Conservation (phyloP, 2,329 filamentous ascomycete species). For the Xylaria sp. region DNA sequence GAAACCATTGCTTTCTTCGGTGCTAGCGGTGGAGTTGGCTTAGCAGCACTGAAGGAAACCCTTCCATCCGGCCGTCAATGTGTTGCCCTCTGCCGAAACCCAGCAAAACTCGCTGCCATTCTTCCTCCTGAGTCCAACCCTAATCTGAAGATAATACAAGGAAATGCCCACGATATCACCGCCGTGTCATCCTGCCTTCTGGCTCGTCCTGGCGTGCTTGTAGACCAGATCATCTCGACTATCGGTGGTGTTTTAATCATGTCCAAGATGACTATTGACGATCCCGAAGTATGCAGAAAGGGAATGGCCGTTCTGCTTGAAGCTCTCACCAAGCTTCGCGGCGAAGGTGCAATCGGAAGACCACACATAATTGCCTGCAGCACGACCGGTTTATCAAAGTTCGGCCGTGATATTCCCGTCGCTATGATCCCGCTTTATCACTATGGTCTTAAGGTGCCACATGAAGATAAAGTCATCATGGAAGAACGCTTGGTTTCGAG, state of each 20-base stretch:
- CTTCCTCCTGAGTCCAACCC: slow-evolving; percentile 48
- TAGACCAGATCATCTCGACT: slow-evolving; percentile 59
- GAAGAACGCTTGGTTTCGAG: slow-evolving; percentile 51
- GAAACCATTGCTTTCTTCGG: slow-evolving; percentile 64
- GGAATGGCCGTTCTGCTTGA: slow-evolving; percentile 57
- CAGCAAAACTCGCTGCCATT: slow-evolving; percentile 57
- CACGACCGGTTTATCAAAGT: slow-evolving; percentile 56
- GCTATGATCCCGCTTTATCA: slow-evolving; percentile 58
- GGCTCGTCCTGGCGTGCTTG: slow-evolving; percentile 48
- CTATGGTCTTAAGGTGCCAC: slow-evolving; percentile 54
- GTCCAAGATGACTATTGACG: slow-evolving; percentile 50
- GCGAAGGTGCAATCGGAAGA: slow-evolving; percentile 41
- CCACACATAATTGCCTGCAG: slow-evolving; percentile 55
- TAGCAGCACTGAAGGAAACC: slow-evolving; percentile 58
- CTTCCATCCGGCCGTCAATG: slow-evolving; percentile 60
- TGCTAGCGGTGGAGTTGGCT: slow-evolving; percentile 61
- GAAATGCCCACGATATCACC: slow-evolving; percentile 57
- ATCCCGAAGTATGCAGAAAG: slow-evolving; percentile 59
- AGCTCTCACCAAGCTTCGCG: slow-evolving; percentile 50
- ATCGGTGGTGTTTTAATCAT: slow-evolving; percentile 56
- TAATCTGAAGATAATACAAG: slow-evolving; percentile 58
- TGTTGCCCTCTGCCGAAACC: slow-evolving; percentile 61
- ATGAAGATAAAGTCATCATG: slow-evolving; percentile 61
- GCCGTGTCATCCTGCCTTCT: slow-evolving; percentile 53
- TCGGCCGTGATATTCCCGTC: slow-evolving; percentile 57